Percentiles rank a stretch among this genome's conserved stretches.
Conservation (phyloP, 2,329 filamentous ascomycete species). For the Paraphoma sp. region DNA sequence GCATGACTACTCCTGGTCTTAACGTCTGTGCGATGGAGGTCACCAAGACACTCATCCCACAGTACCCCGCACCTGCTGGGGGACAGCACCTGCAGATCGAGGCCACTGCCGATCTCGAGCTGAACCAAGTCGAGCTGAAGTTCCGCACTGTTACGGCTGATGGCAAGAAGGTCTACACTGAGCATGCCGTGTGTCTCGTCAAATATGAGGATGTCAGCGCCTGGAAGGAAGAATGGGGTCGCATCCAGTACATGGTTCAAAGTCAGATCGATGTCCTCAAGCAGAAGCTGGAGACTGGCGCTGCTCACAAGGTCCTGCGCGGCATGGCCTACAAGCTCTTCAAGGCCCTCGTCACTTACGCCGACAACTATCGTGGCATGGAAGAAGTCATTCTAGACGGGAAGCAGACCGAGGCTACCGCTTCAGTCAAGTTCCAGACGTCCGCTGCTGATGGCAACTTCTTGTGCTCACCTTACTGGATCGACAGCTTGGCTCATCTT, state of each 20-base stretch:
- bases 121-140: conserved; percentile 61
- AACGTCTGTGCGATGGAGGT: conserved; percentile 74
- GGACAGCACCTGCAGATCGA: conserved; percentile 68
- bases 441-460: conserved; percentile 62
- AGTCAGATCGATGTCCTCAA: conserved; percentile 69
- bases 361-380: conserved; percentile 64
- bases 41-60: conserved; percentile 71
- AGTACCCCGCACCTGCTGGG: conserved; percentile 54
- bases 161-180: conserved; percentile 61
- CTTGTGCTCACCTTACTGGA: conserved; percentile 66
- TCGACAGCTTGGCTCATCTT: conserved; percentile 64
- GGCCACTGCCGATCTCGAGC: conserved; percentile 64
- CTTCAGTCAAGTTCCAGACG: conserved; percentile 61
- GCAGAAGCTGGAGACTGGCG: conserved; percentile 68
- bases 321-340: conserved; percentile 81
- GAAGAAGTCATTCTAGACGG: conserved; percentile 65
- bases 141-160: conserved; percentile 66
- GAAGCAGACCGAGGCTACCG: conserved; percentile 62
- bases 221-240: conserved; percentile 71
- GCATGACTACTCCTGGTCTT: conserved; percentile 62
- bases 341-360: conserved; percentile 64
- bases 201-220: conserved; percentile 65
- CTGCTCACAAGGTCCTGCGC: conserved; percentile 74
- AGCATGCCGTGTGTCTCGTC: conserved; percentile 69
- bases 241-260: conserved; percentile 66